These are phyloP conservation scores for Beauveria sp. DNA, from an alignment of 2,329 filamentous ascomycete genomes.

Conservation along the genomic window DNA sequence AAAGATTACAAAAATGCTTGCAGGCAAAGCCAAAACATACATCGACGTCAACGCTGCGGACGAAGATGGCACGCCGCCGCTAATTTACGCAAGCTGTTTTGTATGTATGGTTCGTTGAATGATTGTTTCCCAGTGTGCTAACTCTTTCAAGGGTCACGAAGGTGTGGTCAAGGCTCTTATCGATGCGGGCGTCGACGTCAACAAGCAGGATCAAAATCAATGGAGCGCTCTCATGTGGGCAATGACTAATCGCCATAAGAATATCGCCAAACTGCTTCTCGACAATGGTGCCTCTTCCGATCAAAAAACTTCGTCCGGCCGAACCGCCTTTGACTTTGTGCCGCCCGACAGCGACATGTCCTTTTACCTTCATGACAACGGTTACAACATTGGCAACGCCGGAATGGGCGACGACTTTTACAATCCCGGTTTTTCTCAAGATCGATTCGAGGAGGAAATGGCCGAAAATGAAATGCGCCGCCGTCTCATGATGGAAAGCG, in stretches of 20 bases:
- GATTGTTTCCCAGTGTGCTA: slow-evolving; percentile 8
- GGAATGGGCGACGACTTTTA: slow-evolving; percentile 89
- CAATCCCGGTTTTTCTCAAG: slow-evolving; percentile 81
- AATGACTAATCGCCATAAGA: slow-evolving; percentile 97
- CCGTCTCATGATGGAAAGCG: slow-evolving; percentile 99
- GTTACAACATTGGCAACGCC: slow-evolving; percentile 78
- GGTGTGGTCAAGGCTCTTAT: slow-evolving; percentile 78
- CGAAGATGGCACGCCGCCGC: slow-evolving; percentile 88
- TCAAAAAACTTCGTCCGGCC: slow-evolving; percentile 86
- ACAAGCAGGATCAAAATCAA: slow-evolving; percentile 90
- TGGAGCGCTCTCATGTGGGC: slow-evolving; percentile 99
- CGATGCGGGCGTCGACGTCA: slow-evolving; percentile 77
- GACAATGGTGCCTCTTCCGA: slow-evolving; percentile 95
- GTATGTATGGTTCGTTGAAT: slow-evolving; percentile 41
- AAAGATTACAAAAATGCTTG: slow-evolving; percentile 67
- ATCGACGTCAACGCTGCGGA: slow-evolving; percentile 84
- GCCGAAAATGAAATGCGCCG: slow-evolving; percentile 92
- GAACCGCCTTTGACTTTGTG: slow-evolving; percentile 93
- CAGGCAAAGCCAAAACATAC: slow-evolving; percentile 64
- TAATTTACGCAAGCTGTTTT: slow-evolving; percentile 98
- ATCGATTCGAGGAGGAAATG: slow-evolving; percentile 94
- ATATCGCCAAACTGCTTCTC: slow-evolving; percentile 84
- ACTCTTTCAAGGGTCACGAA: slow-evolving; percentile 64
- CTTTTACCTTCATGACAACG: slow-evolving; percentile 88
- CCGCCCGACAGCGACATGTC: slow-evolving; percentile 94